Percentiles rank a stretch among this genome's conserved stretches.
phyloP scores from a whole-genome alignment of 768 basidiomycete genomes.

The Daedaleopsis nitida region DNA sequence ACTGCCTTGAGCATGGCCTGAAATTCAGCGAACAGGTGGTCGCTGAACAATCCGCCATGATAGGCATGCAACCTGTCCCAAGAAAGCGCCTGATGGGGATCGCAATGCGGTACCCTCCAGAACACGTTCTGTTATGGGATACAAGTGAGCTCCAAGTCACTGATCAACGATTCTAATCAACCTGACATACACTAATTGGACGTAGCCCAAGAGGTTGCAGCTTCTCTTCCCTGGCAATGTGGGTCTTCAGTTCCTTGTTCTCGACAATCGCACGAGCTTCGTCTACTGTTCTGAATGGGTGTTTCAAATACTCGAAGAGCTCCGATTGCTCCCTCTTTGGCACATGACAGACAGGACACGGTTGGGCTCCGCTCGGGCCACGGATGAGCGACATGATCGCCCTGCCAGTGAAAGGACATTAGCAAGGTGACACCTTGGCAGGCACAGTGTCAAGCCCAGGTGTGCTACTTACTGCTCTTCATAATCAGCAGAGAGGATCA shows the following conservation, averaged over 20 bases:
- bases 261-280: not conserved
- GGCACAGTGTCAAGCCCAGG: not conserved
- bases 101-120: slow-evolving; percentile 6
- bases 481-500: slow-evolving; percentile 16
- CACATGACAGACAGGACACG: slow-evolving; percentile 20
- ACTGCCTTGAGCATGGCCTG: not conserved
- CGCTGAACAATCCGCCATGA: slow-evolving; percentile 13
- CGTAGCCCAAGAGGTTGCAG: not conserved
- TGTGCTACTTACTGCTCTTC: slow-evolving; percentile 19
- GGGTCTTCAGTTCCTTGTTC: not conserved
- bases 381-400: slow-evolving; percentile 16
- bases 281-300: not conserved
- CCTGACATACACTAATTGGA: not conserved
- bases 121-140: slow-evolving; percentile 6
- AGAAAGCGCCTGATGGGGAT: slow-evolving; percentile 16
- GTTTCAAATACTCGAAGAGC: not conserved
- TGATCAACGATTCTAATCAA: not conserved
- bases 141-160: not conserved
- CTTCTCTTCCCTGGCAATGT: not conserved
- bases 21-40: slow-evolving; percentile 12
- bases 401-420: not conserved
- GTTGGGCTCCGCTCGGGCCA: slow-evolving; percentile 5
- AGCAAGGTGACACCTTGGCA: not conserved
- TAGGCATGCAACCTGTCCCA: slow-evolving; percentile 18
- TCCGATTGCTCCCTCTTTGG: not conserved